Percentiles rank a stretch among this genome's conserved stretches.
These are phyloP conservation scores for Malus hybrid DNA, from an alignment of 331 rosid species.

Conservation along the genomic window DNA sequence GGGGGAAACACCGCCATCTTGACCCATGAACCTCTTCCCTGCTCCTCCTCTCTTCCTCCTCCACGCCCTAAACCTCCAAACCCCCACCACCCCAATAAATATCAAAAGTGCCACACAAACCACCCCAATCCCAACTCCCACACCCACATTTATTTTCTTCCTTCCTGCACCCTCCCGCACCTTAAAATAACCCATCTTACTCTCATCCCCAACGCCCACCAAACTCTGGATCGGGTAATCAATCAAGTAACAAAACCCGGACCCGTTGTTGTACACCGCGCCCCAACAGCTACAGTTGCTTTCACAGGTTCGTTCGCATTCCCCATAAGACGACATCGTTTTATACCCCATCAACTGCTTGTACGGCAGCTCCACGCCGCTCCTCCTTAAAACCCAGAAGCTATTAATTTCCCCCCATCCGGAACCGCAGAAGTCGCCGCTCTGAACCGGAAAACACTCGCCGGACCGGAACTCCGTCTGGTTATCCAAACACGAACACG, in stretches of 20 bases:
- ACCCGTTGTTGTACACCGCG: conserved; percentile 39
- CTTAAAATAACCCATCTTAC: conserved; percentile 72
- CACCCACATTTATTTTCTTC: conserved; percentile 15
- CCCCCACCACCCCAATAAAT: conserved; percentile 21
- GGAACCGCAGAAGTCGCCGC: conserved; percentile 41
- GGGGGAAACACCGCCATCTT: conserved; percentile 47
- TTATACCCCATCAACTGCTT: conserved; percentile 36
- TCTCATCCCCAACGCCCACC: conserved; percentile 41
- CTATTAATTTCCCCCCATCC: conserved; percentile 8
- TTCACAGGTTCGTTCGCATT: conserved; percentile 54
- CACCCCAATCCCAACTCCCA: conserved; percentile 23
- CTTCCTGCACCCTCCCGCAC: conserved; percentile 34
- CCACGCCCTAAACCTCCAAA: conserved; percentile 24
- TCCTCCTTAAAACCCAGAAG: conserved; percentile 41
- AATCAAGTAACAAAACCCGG: conserved; percentile 61
- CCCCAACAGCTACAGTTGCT: conserved; percentile 84
- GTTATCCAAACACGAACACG: conserved; percentile 67
- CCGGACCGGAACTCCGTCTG: conserved; percentile 34
- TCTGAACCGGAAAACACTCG: conserved; percentile 18
- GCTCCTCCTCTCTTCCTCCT: conserved; percentile 14
- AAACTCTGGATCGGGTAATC: conserved; percentile 57
- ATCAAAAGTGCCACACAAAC: conserved; percentile 14
- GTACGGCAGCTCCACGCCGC: conserved; percentile 57
- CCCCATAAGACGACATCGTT: conserved; percentile 37
- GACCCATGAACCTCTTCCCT: conserved; percentile 15